These are phyloP conservation scores for Saksenaea oblongispora DNA, from an alignment of 371 early-diverging fungal species.

Conservation along the genomic window DNA sequence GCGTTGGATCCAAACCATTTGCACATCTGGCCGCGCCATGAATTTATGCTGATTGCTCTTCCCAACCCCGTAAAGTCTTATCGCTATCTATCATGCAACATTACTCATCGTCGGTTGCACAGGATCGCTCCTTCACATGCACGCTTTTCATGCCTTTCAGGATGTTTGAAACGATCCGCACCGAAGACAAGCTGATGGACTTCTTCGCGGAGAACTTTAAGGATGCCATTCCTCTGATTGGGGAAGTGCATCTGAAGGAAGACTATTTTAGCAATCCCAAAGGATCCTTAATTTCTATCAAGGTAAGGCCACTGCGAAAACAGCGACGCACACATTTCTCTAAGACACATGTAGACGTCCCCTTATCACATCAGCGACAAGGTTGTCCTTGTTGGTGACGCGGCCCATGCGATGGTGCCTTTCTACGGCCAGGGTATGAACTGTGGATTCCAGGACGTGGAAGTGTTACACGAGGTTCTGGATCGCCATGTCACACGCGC, in stretches of 20 bases:
- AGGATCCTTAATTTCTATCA: conserved; percentile 83
- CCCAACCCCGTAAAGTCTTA: conserved; percentile 78
- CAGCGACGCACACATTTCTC: not conserved
- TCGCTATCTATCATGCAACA: not conserved
- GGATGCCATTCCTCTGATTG: conserved; percentile 84
- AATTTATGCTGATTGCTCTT: conserved; percentile 95
- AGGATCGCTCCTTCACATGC: conserved; percentile 93
- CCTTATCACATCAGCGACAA: conserved; percentile 84
- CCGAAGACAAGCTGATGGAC: conserved; percentile 59
- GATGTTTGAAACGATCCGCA: conserved; percentile 81
- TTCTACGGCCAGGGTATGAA: conserved; percentile 98
- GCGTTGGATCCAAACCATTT: conserved; percentile 88
- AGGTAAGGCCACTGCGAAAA: conserved; percentile 38
- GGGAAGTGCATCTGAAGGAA: conserved; percentile 61
- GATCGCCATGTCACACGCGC: conserved; percentile 52
- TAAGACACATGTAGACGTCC: conserved; percentile 52
- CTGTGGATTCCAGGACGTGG: conserved; percentile 95
- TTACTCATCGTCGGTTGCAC: not conserved
- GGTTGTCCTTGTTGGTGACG: conserved; percentile 90
- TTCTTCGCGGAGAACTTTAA: conserved; percentile 84
- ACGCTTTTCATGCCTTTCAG: conserved; percentile 94
- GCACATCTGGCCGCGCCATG: conserved; percentile 97
- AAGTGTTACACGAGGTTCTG: conserved; percentile 72
- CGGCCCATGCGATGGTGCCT: conserved; percentile 98
- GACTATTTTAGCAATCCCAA: conserved; percentile 86